Conservation (phyloP, 2,329 filamentous ascomycete genomes). For the Colletotrichum sidae region DNA sequence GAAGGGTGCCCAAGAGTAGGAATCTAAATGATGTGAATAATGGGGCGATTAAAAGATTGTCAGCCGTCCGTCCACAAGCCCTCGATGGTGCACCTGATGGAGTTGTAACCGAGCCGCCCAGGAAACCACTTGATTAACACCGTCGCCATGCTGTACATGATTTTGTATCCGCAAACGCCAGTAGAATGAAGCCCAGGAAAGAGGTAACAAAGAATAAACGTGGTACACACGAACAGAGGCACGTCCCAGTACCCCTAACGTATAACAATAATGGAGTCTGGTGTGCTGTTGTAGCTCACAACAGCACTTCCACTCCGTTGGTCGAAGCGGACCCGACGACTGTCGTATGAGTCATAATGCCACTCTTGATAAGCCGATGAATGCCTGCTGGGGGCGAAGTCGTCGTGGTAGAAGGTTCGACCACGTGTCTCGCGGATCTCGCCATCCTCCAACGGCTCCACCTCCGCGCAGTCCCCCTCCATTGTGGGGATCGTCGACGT, state of each 20-base stretch:
- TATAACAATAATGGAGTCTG: slow-evolving; percentile 44
- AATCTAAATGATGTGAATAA: slow-evolving; percentile 13
- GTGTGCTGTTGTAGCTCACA: slow-evolving; percentile 21
- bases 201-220: slow-evolving; percentile 1
- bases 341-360: slow-evolving; percentile 33
- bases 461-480: slow-evolving; percentile 24
- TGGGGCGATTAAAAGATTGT: slow-evolving; percentile 25
- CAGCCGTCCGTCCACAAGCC: slow-evolving; percentile 17
- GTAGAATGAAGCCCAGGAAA: not conserved
- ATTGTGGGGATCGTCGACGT: slow-evolving; percentile 24
- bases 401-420: slow-evolving; percentile 14
- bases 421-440: slow-evolving; percentile 34
- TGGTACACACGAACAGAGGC: slow-evolving; percentile 19
- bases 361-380: slow-evolving; percentile 29
- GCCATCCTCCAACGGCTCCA: slow-evolving; percentile 29
- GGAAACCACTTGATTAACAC: slow-evolving; percentile 22
- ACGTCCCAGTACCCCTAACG: slow-evolving; percentile 42
- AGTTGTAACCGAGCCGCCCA: slow-evolving; percentile 1
- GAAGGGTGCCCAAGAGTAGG: not conserved
- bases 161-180: slow-evolving; percentile 5
- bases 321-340: slow-evolving; percentile 22
- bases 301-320: slow-evolving; percentile 9
- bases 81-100: slow-evolving; percentile 25
- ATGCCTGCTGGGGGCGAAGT: slow-evolving; percentile 19
- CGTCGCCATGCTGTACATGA: slow-evolving; percentile 34